Conservation (phyloP, 2,329 filamentous ascomycete genomes). For the Pseudogymnoascus verrucosus region DNA sequence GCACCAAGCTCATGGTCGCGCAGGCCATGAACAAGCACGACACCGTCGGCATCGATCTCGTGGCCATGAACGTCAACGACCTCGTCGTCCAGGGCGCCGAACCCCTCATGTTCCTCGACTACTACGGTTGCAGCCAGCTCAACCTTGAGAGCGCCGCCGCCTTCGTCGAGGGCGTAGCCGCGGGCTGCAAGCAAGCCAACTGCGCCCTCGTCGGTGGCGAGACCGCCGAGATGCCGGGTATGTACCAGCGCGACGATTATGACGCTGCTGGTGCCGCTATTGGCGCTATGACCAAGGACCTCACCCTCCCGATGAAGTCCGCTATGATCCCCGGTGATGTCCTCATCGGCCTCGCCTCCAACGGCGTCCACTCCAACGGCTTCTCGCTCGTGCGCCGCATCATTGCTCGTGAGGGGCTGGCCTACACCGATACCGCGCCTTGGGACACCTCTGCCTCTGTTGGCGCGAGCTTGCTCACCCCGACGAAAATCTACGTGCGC, state of each 20-base stretch:
- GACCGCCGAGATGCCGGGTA: constrained; percentile 96
- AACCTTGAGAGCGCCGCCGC: constrained; percentile 67
- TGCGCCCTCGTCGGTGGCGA: constrained; percentile 95
- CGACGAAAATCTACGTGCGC: constrained; percentile 90
- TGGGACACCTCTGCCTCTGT: constrained; percentile 61
- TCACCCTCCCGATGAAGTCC: constrained; percentile 66
- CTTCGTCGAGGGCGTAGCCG: constrained; percentile 88
- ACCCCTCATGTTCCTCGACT: constrained; percentile 94
- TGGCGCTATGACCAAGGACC: constrained; percentile 64
- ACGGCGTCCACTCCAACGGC: constrained; percentile 89
- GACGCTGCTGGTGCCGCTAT: constrained; percentile 88
- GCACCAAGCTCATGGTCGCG: constrained; percentile 94
- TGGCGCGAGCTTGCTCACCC: constrained; percentile 73
- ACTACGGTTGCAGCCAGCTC: constrained; percentile 88
- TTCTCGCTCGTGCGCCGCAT: constrained; percentile 95
- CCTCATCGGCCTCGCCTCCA: constrained; percentile 76
- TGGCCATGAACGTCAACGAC: constrained; percentile 99
- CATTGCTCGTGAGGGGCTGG: constrained; percentile 62
- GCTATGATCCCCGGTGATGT: constrained; percentile 77
- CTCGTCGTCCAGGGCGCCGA: constrained; percentile 92
- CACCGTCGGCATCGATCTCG: constrained; percentile 91
- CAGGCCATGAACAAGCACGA: constrained; percentile 84
- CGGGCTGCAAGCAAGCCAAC: constrained; percentile 74
- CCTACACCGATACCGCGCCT: constrained; percentile 65
- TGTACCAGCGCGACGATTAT: constrained; percentile 78